Evolutionary conservation across 495 filamentous ascomycete species (phyloP), one percentile per base, ranked within the genome.

Genomic region (Glonium stellatum): DNA sequence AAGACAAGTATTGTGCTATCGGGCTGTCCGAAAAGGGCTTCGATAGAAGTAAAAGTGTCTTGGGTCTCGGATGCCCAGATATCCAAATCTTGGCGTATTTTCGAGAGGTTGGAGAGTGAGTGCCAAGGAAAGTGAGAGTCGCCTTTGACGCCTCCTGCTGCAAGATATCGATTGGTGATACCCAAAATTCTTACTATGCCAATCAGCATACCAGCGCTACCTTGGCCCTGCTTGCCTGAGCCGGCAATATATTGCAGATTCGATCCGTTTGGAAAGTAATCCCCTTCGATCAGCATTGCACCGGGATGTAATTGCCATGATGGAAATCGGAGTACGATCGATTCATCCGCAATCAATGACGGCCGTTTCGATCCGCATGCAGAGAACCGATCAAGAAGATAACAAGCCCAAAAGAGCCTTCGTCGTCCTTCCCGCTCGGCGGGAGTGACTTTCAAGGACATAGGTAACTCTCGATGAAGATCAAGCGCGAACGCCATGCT

Each of bases 81-180:
- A 65, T 95, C 88, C 13, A 95, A 76, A 61, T 92, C 88, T 57
- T 90, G 87, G 46, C 89, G 81, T 60, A 95, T 92, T 64, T 90
- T 89, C 48, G 89, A 92, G 0, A 92, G 77, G 64, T 86, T 91
- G 8, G 88, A 92, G 22, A 89, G 78, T 4, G 88, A 81, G 69
- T 95, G 88, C 89, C 89, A 95, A 15, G 89, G 88, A 64, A 92
- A 92, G 67, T 92, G 88, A 0, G 87, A 89, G 67, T 95, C 89
- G 48, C 87, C 88, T 69, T 91, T 92, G 54, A 91, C 88, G 23
- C 89, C 89, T 5, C 89, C 89, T 12, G 87, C 86, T 12, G 88
- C 87, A 44, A 92, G 78, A 71, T 95, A 95, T 60, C 85, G 82
- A 61, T 90, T 90, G 0, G 89, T 90, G n/a, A 84, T 83, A 19